Evolutionary conservation across 208 protist genomes (phyloP).

Genomic region (Wallacemonas sp.): DNA sequence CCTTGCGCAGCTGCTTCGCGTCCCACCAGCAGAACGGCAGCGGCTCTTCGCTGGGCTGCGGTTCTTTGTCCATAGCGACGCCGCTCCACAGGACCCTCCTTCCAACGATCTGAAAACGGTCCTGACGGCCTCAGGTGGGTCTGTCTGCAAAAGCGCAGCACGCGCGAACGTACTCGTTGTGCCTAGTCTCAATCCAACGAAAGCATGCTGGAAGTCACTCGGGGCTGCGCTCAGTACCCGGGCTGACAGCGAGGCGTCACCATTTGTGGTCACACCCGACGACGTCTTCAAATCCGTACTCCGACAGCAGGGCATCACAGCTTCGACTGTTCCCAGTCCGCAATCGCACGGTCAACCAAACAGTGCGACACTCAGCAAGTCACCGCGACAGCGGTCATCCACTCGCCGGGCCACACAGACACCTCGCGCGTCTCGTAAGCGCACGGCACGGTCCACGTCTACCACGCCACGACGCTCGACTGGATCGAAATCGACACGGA

Average conservation of each 20-base stretch:
- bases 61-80: constrained; percentile 65
- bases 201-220: constrained; percentile 28
- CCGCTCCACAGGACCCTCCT: constrained; percentile 59
- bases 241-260: background rate
- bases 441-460: no score
- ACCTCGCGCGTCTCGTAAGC: no score
- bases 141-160: constrained; percentile 18
- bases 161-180: constrained; percentile 51
- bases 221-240: constrained; percentile 8
- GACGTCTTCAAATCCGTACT: constrained; percentile 73
- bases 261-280: constrained; percentile 54
- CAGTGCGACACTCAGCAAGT: no score
- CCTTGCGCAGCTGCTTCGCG: constrained; percentile 31
- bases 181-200: constrained; percentile 28
- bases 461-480: no score
- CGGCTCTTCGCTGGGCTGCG: constrained; percentile 33
- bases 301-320: constrained; percentile 39
- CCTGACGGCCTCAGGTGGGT: constrained; percentile 60
- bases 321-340: constrained; percentile 26
- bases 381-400: no score
- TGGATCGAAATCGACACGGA: no score
- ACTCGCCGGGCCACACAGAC: no score
- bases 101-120: constrained; percentile 70
- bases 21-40: constrained; percentile 36
- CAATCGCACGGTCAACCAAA: background rate